Percentiles rank a stretch among this genome's conserved stretches.
Conservation (phyloP, 2,329 filamentous ascomycete genomes). For the Rutstroemia sp. region DNA sequence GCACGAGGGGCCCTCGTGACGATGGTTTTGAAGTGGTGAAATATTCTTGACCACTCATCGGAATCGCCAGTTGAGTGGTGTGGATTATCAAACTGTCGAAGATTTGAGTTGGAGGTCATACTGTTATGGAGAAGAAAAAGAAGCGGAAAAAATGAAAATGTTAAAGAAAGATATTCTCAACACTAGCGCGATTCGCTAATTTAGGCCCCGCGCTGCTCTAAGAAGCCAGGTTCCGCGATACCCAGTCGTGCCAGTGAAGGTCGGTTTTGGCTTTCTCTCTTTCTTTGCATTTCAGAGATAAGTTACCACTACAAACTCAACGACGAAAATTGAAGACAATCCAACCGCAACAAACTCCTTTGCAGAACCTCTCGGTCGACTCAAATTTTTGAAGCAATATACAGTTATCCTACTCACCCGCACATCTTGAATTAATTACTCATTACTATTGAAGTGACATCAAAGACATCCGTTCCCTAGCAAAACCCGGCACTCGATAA, state of each 20-base stretch:
- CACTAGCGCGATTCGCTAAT: conserved; percentile 9
- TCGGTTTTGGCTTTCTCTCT: too few species aligned
- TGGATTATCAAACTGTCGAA: conserved; percentile 50
- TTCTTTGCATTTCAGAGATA: too few species aligned
- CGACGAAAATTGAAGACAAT: too few species aligned
- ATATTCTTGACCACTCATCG: conserved; percentile 63
- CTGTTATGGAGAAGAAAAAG: conserved; percentile 33
- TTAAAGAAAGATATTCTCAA: conserved; percentile 7
- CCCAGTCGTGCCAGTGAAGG: not conserved
- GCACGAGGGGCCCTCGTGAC: conserved; percentile 58
- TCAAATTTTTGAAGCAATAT: too few species aligned
- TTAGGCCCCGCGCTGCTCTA: conserved; percentile 12
- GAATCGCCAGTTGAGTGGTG: conserved; percentile 60
- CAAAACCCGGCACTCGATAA: not conserved
- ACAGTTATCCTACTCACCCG: too few species aligned
- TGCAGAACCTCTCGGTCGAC: too few species aligned
- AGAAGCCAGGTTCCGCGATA: not conserved
- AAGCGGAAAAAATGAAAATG: conserved; percentile 13
- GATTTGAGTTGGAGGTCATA: conserved; percentile 71
- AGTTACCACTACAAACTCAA: too few species aligned
- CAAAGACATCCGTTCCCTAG: too few species aligned
- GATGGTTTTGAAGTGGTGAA: conserved; percentile 74
- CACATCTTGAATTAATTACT: too few species aligned
- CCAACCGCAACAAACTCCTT: too few species aligned
- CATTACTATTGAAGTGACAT: too few species aligned